These are phyloP conservation scores for Trichomonas vaginalis DNA, from an alignment of 208 protist genomes.

Conservation along the genomic window DNA sequence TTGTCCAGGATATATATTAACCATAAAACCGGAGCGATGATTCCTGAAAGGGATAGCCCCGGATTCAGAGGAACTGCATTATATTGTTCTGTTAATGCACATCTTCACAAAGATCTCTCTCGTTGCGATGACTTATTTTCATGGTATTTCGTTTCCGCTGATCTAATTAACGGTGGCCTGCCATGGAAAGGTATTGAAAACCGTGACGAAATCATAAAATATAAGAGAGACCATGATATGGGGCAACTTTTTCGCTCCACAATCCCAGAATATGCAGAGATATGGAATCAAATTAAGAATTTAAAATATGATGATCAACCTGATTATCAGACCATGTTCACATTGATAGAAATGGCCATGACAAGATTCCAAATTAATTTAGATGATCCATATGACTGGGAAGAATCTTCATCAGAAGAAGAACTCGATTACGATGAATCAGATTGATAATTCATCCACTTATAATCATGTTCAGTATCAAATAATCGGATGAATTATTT, in stretches of 20 bases:
- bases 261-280: neutral
- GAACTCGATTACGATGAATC: neutral
- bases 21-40: neutral
- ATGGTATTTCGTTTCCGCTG: neutral
- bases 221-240: neutral
- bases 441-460: too few species aligned
- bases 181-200: neutral
- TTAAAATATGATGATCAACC: neutral
- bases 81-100: neutral
- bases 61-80: neutral
- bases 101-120: neutral
- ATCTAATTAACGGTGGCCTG: neutral
- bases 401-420: neutral
- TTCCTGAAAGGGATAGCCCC: neutral
- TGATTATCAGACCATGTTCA: neutral
- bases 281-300: neutral
- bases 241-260: neutral
- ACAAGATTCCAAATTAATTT: neutral
- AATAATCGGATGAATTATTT: too few species aligned
- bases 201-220: neutral
- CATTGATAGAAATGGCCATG: neutral
- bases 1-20: neutral
- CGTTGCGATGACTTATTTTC: neutral
- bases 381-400: neutral
- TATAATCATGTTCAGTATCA: too few species aligned